Conservation (phyloP, 2,329 filamentous ascomycete species). For the Fusarium sp. region DNA sequence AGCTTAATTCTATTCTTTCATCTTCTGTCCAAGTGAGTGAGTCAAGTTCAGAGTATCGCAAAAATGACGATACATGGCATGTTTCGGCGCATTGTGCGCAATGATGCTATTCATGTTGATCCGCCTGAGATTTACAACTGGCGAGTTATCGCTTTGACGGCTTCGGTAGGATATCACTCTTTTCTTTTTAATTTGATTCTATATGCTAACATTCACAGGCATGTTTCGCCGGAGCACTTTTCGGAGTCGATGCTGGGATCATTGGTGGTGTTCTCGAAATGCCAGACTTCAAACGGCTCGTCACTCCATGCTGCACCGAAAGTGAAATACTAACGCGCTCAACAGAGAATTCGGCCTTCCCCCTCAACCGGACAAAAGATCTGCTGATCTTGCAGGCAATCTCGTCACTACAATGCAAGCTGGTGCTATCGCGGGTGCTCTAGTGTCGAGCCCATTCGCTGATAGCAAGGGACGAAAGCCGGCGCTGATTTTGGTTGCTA, state of each 20-base stretch:
- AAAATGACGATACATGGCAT: constrained; percentile 43
- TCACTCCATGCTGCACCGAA: fast-evolving
- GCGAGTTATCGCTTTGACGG: constrained; percentile 74
- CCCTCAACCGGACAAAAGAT: constrained; percentile 9
- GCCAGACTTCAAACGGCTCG: constrained; percentile 44
- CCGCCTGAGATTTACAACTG: constrained; percentile 78
- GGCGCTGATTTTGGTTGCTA: constrained; percentile 47
- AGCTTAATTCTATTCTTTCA: neutral
- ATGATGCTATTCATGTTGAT: constrained; percentile 74
- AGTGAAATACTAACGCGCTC: fast-evolving
- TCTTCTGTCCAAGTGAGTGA: no score
- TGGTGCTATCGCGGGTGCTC: constrained; percentile 45
- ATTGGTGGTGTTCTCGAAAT: constrained; percentile 49
- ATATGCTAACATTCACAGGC: constrained; percentile 11
- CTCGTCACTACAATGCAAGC: constrained; percentile 50
- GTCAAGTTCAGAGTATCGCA: no score
- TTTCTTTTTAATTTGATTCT: neutral
- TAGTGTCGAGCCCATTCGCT: constrained; percentile 45
- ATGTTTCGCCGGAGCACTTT: constrained; percentile 43
- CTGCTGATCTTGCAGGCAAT: constrained; percentile 45
- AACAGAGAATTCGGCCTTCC: constrained; percentile 45
- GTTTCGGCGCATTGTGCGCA: constrained; percentile 59
- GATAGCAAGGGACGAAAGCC: constrained; percentile 52
- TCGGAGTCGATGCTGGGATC: constrained; percentile 49
- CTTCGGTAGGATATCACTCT: constrained; percentile 55